Evolutionary conservation across 1,139 yeast species (phyloP).

Genomic region (Nematodospora anomalae): DNA sequence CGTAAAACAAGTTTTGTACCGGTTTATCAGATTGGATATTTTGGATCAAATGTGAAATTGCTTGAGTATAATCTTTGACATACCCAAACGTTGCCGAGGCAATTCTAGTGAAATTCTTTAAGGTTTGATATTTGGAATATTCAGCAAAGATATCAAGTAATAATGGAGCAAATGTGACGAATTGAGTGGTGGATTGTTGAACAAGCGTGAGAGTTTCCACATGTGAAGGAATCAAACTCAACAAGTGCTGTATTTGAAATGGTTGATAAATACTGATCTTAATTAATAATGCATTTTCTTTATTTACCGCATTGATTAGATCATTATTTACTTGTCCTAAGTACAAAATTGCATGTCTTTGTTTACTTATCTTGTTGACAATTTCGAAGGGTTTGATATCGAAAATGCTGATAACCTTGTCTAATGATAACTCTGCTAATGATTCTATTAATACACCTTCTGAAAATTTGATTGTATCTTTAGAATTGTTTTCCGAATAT

Average conservation of each 20-base stretch:
- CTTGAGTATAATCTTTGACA: slow-evolving; percentile 45
- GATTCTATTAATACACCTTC: slow-evolving; percentile 20
- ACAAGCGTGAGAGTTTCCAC: slow-evolving; percentile 62
- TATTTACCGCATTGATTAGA: slow-evolving; percentile 42
- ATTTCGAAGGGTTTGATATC: slow-evolving; percentile 33
- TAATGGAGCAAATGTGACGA: slow-evolving; percentile 56
- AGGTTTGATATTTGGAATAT: slow-evolving; percentile 47
- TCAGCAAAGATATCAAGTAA: slow-evolving; percentile 75
- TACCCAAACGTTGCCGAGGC: slow-evolving; percentile 62
- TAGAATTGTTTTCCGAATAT: slow-evolving; percentile 14
- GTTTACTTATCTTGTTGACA: slow-evolving; percentile 27
- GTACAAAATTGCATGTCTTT: slow-evolving; percentile 55
- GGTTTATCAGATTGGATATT: slow-evolving; percentile 59
- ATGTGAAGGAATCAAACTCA: slow-evolving; percentile 53
- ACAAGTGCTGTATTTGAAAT: slow-evolving; percentile 54
- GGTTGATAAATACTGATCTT: slow-evolving; percentile 71
- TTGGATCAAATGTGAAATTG: slow-evolving; percentile 49
- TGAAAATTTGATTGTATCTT: slow-evolving; percentile 17
- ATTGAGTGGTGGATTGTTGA: slow-evolving; percentile 54
- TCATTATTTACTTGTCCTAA: slow-evolving; percentile 58
- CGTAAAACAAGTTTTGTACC: slow-evolving; percentile 62
- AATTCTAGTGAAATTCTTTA: slow-evolving; percentile 49
- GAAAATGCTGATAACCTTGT: slow-evolving; percentile 28
- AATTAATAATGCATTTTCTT: slow-evolving; percentile 49
- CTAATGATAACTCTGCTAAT: slow-evolving; percentile 20